Evolutionary conservation across 495 filamentous ascomycete genomes (phyloP).

Genomic region (Trichoderma virens): DNA sequence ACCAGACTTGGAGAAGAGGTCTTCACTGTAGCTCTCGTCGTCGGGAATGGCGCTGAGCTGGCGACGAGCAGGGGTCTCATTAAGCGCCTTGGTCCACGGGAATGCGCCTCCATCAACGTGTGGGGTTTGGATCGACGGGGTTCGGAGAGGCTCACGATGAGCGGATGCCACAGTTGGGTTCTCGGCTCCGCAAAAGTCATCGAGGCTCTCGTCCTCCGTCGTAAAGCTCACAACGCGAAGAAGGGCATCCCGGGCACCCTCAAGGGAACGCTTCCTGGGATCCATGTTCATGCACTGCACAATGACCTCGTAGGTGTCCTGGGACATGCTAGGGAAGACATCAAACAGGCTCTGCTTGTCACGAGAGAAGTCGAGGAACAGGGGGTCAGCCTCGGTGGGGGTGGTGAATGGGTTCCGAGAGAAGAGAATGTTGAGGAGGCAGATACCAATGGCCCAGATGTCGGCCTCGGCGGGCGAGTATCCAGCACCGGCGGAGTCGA

Average conservation of each 20-base stretch:
- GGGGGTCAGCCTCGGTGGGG: conserved; percentile 74
- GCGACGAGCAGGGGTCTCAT: conserved; percentile 68
- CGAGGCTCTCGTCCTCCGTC: conserved; percentile 72
- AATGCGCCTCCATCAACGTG: conserved; percentile 73
- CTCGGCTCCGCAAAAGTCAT: conserved; percentile 88
- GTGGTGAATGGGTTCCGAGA: conserved; percentile 88
- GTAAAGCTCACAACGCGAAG: conserved; percentile 82
- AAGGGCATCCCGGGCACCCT: conserved; percentile 66
- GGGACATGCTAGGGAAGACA: conserved; percentile 96
- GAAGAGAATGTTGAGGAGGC: conserved; percentile 91
- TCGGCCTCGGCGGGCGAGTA: conserved; percentile 93
- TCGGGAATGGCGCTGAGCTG: conserved; percentile 85
- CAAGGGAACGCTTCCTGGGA: conserved; percentile 78
- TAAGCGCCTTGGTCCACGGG: conserved; percentile 90
- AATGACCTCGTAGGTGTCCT: conserved; percentile 92
- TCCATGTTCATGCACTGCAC: conserved; percentile 81
- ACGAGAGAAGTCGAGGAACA: conserved; percentile 85
- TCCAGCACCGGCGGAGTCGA: conserved; percentile 72
- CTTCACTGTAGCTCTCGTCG: conserved; percentile 67
- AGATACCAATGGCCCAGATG: conserved; percentile 94
- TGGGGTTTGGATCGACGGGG: conserved; percentile 88
- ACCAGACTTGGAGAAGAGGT: conserved; percentile 78
- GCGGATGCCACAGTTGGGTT: conserved; percentile 65
- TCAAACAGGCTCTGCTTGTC: conserved; percentile 95
- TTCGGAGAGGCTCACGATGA: conserved; percentile 91